Base-by-base conservation (phyloP, 2,329 filamentous ascomycete species). In the Cyphellophora europaea region DNA sequence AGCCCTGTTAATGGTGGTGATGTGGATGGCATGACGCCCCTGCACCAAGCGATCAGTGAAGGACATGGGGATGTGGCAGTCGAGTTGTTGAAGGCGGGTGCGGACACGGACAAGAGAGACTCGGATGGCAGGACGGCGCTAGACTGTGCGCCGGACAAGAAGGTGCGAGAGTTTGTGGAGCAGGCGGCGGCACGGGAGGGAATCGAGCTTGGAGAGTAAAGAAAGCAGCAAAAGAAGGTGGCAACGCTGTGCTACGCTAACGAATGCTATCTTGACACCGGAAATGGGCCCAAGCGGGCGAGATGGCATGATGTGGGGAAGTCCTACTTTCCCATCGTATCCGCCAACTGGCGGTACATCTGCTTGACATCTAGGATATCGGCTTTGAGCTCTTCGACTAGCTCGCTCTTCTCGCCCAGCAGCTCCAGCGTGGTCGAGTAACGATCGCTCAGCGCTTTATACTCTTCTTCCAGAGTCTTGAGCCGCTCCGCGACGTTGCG, bases 331-430 rank as follows among this genome's bases (percentile, higher is more conserved):
- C 87, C 76, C 38, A 85, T 89, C 53, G 79, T 77, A 62, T 93
- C 84, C 32, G 93, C 82, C 57, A 98, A 62, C 55, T 96, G 89
- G 47, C 86, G 77, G 65, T 96, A 96, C 72, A 98, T 94, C 53
- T 79, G 81, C 67, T 98, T 98, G 56, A 98, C 71, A 66, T 98
- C 91, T 46, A 78, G 69, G 35, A 98, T 82, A 66, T 96, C 91
- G 10, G 82, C 80, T 57, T 72, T 77, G 47, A 98, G 65, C 67
- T 98, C 91, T 53, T 94, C 87, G 2, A 94, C 88, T 53, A 82
- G 66, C 67, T 98, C 91, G 58, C 86, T 94, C 73, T 94, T 94
- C 72, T 98, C 91, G 2, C 91, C 91, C 37, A 98, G 63, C 77
- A 96, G 80, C 63, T 96, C 88, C 35, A 98, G 67, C 40, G 86